Percentiles rank a stretch among this genome's conserved stretches.
These are phyloP conservation scores for Oryza brachyantha DNA, from an alignment of 176 grass and related monocot species.

Conservation along the genomic window DNA sequence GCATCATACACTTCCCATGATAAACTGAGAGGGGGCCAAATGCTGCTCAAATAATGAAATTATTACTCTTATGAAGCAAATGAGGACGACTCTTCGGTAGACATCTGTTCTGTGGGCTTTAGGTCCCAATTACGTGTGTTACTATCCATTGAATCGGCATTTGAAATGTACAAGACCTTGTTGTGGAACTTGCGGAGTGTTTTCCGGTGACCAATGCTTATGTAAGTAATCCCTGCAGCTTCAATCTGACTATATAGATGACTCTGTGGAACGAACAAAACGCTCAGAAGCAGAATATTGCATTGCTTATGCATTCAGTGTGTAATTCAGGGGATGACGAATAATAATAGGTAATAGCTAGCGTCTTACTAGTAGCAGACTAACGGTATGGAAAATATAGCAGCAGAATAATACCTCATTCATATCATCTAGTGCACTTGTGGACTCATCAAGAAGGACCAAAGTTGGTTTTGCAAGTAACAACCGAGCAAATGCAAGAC, in stretches of 20 bases:
- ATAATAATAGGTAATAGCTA: not conserved
- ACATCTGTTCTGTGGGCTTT: conserved; percentile 36
- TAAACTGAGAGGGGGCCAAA: not conserved
- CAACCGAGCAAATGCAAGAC: conserved; percentile 86
- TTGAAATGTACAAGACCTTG: conserved; percentile 64
- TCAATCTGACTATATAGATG: conserved; percentile 89
- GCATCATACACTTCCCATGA: not conserved
- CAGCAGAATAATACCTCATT: conserved; percentile 59
- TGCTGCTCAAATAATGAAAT: not conserved
- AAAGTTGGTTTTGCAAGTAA: conserved; percentile 78
- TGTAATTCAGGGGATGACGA: not conserved
- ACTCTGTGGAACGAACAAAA: conserved; percentile 36
- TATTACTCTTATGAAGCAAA: conserved; percentile 34
- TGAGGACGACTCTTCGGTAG: conserved; percentile 48
- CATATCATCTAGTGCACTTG: conserved; percentile 83
- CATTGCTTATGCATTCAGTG: not conserved
- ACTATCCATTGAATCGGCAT: conserved; percentile 33
- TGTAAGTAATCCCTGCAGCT: conserved; percentile 87
- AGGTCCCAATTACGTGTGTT: conserved; percentile 55
- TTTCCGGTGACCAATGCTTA: conserved; percentile 84
- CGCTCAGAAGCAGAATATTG: conserved; percentile 21
- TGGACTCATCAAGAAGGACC: conserved; percentile 84
- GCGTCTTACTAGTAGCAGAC: not conserved
- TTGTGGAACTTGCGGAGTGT: conserved; percentile 90
- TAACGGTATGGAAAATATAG: not conserved